Conservation (phyloP, 2,329 filamentous ascomycete species). For the Biscogniauxia mediterranea region DNA sequence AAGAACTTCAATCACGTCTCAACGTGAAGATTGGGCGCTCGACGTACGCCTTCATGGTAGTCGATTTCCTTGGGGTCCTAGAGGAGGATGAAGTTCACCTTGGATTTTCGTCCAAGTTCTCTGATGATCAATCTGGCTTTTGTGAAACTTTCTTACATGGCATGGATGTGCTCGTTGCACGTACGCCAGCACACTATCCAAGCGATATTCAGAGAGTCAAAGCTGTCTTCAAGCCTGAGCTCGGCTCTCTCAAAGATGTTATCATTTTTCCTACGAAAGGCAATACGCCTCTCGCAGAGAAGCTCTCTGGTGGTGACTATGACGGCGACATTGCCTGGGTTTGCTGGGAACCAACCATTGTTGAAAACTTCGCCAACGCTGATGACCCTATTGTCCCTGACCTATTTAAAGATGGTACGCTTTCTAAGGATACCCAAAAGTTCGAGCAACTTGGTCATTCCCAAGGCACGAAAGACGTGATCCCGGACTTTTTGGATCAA, state of each 20-base stretch:
- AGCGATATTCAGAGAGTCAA: constrained; percentile 72
- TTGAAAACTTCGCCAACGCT: constrained; percentile 64
- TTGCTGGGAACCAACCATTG: constrained; percentile 68
- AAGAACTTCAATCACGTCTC: constrained; percentile 52
- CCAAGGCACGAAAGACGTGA: constrained; percentile 20
- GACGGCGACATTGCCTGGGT: constrained; percentile 79
- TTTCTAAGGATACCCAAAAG: constrained; percentile 47
- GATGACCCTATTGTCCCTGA: constrained; percentile 44
- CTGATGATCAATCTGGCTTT: constrained; percentile 50
- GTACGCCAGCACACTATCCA: constrained; percentile 66
- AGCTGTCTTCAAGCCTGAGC: constrained; percentile 54
- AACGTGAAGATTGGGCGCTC: constrained; percentile 62
- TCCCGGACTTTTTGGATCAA: constrained; percentile 48
- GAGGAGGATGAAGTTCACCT: constrained; percentile 66
- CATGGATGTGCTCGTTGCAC: constrained; percentile 63
- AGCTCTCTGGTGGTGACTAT: constrained; percentile 77
- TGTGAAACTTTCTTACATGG: constrained; percentile 54
- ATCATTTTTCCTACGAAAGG: constrained; percentile 72
- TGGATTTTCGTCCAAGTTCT: constrained; percentile 65
- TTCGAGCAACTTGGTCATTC: constrained; percentile 43
- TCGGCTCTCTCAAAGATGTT: constrained; percentile 72
- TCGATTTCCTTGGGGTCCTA: constrained; percentile 62
- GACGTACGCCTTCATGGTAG: constrained; percentile 63
- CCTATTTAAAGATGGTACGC: constrained; percentile 46
- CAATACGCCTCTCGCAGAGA: constrained; percentile 60